phyloP scores from a whole-genome alignment of 345 rosid genomes.

The Carallia pectinifolia region DNA sequence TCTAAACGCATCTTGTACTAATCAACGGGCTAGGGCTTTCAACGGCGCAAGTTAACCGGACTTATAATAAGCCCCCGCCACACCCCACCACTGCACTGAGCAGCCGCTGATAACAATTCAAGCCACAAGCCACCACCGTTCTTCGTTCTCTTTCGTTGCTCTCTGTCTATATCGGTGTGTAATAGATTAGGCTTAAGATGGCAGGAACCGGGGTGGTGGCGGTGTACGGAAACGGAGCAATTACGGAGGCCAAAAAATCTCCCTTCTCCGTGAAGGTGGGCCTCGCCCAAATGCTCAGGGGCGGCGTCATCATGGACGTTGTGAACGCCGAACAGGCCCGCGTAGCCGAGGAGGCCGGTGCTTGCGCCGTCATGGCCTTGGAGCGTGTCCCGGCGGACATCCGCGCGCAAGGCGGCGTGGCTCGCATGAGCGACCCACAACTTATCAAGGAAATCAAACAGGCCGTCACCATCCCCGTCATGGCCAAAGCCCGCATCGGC shows the following conservation, averaged over 20 bases:
- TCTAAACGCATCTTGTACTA: background rate
- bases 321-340: constrained; percentile 30
- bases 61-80: background rate
- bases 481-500: constrained; percentile 32
- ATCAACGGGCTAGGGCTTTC: background rate
- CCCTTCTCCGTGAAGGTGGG: constrained; percentile 34
- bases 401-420: constrained; percentile 31
- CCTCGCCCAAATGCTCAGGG: constrained; percentile 32
- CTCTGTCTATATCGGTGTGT: background rate
- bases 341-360: constrained; percentile 30
- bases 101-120: constrained; percentile 7
- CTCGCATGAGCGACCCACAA: constrained; percentile 35
- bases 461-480: constrained; percentile 27
- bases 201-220: constrained; percentile 31
- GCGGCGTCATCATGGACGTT: constrained; percentile 33
- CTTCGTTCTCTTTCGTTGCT: background rate
- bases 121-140: background rate
- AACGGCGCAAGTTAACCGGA: background rate
- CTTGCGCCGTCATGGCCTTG: constrained; percentile 30
- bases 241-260: constrained; percentile 24
- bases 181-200: constrained; percentile 1
- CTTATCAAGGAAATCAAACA: constrained; percentile 31
- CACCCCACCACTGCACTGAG: background rate
- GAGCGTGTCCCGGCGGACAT: constrained; percentile 32
- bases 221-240: constrained; percentile 29